A percentile compares a stretch with the other conserved stretches of the same genome.
Conservation (phyloP, 2,329 filamentous ascomycete species). For the Microdochium trichocladiopsis region DNA sequence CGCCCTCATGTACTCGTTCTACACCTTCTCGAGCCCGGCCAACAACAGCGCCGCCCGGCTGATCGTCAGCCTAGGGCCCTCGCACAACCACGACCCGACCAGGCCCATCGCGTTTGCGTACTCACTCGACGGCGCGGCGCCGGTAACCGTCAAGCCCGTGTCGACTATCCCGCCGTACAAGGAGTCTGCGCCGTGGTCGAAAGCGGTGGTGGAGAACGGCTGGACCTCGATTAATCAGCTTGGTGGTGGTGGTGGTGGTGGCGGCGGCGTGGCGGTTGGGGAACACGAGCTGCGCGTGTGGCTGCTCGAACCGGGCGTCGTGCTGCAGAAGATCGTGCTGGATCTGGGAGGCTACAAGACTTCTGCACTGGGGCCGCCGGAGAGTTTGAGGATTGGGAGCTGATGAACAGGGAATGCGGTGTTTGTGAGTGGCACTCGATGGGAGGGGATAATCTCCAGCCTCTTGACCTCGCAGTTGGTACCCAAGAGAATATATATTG, state of each 20-base stretch:
- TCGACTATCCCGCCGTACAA: neutral
- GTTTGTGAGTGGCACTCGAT: too few relatives aligned
- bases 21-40: conserved; percentile 46
- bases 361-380: conserved; percentile 49
- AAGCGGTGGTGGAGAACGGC: neutral
- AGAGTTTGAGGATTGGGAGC: conserved; percentile 34
- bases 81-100: neutral
- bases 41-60: conserved; percentile 26
- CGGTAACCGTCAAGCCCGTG: neutral
- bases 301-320: conserved; percentile 42
- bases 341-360: conserved; percentile 46
- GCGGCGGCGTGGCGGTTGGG: conserved; percentile 26
- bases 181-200: neutral
- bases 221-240: neutral
- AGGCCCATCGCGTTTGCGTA: neutral
- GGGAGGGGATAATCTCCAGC: too few relatives aligned
- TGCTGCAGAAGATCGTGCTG: conserved; percentile 50
- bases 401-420: too few relatives aligned
- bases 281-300: conserved; percentile 43
- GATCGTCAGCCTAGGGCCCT: neutral
- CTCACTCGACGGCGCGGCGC: neutral
- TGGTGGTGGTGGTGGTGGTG: too few relatives aligned
- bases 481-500: too few relatives aligned
- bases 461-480: too few relatives aligned
- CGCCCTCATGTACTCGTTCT: conserved; percentile 53